These are phyloP conservation scores for Rhynchosporium agropyri DNA, from an alignment of 2,329 filamentous ascomycete species.

Conservation along the genomic window DNA sequence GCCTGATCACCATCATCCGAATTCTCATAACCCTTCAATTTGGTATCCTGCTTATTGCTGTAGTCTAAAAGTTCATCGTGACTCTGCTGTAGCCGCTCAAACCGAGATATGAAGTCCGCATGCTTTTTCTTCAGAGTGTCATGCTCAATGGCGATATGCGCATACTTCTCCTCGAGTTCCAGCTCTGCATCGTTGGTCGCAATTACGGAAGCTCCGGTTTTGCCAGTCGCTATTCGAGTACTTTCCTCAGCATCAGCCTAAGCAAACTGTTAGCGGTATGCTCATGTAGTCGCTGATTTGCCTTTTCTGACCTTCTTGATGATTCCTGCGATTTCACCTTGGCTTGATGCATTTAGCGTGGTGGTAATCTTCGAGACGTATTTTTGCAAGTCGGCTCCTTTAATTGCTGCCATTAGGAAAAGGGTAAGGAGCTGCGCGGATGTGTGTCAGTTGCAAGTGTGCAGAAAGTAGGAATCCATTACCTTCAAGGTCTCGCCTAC, in stretches of 20 bases:
- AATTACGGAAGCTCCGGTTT: conserved; percentile 10
- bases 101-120: conserved; percentile 60
- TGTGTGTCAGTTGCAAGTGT: conserved; percentile 32
- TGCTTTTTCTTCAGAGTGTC: conserved; percentile 58
- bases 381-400: conserved; percentile 57
- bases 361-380: conserved; percentile 53
- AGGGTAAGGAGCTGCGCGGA: conserved; percentile 59
- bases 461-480: conserved; percentile 25
- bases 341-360: conserved; percentile 47
- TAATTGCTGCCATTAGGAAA: conserved; percentile 63
- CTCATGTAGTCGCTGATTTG: neutral
- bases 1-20: conserved; percentile 56
- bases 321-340: conserved; percentile 45
- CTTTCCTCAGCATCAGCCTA: conserved; percentile 16
- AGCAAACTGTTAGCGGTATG: neutral
- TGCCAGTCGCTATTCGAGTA: neutral
- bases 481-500: conserved; percentile 57
- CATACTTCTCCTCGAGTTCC: conserved; percentile 54
- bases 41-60: conserved; percentile 59
- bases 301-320: conserved; percentile 32
- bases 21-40: conserved; percentile 37
- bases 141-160: conserved; percentile 48
- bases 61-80: conserved; percentile 61
- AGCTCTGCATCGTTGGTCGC: conserved; percentile 34
- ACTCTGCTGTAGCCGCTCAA: conserved; percentile 62